Base-by-base conservation (phyloP, 352 stramenopile species). In the Pythium myriotylum region DNA sequence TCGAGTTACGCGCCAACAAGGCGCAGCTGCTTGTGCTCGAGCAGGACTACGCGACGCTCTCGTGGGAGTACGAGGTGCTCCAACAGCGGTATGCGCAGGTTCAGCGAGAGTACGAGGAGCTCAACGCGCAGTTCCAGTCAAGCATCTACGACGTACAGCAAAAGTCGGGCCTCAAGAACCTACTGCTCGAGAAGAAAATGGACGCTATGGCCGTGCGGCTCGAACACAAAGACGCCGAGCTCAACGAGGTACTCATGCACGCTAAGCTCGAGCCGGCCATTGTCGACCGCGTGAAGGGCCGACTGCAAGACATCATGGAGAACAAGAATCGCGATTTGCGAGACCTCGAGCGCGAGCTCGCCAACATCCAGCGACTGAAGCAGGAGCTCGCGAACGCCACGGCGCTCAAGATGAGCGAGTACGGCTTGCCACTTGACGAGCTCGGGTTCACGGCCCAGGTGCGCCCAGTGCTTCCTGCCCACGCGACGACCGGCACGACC, bases 141-240 rank as follows among this genome's bases (percentile, higher is more conserved):
- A 93, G 84, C 29, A 92, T 98, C 24, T 97, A 96, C 76, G 82
- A 97, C 19, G 91, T 98, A 12, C 90, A 98, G 68, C 95, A 98
- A 43, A 97, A 97, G 65, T 87, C 79, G 8, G 92, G 92, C 17
- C 96, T 98, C 57, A 91, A 96, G 62, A 97, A 97, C 46, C 65
- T 99, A 29, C 62, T 98, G 16, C 78, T 98, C 8, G 95, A 99
- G 67, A 97, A 96, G 59, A 98, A 98, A 62, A 89, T 98, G 59
- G 74, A 74, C 24, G 82, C 84, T 7, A 75, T 98, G 50, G 82
- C 73, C 4, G 60, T 94, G 48, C 80, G 86, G 23, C 79, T 96
- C 8, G 92, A 98, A 56, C 89, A 96, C 58, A 94, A 91, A 32
- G 94, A 96, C 41, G 96, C 90, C 7, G 91, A 97, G 66, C 73